Evolutionary conservation across 2,329 filamentous ascomycete species (phyloP).

Genomic region (Aureobasidium zeae): DNA sequence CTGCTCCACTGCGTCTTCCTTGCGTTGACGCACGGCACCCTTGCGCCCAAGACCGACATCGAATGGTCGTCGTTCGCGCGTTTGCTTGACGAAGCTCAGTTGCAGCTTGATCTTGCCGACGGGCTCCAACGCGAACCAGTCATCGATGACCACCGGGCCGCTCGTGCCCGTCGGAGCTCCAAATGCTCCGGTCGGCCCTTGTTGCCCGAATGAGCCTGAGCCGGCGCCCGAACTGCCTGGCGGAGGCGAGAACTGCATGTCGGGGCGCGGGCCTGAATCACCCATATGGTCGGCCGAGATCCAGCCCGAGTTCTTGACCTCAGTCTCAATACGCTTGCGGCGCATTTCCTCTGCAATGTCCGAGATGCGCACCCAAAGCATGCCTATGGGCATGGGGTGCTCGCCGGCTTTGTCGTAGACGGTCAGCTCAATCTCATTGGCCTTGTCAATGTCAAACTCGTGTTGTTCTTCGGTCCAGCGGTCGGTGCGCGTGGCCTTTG

Average conservation of each 20-base stretch:
- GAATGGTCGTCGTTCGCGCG: conserved; percentile 69
- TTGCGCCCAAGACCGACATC: conserved; percentile 89
- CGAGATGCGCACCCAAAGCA: conserved; percentile 93
- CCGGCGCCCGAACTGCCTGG: conserved; percentile 32
- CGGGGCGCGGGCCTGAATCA: conserved; percentile 42
- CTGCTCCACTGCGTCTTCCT: conserved; percentile 97
- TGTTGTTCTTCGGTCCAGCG: conserved; percentile 88
- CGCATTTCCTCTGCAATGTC: conserved; percentile 97
- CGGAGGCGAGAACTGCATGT: conserved; percentile 44
- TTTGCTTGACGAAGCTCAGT: conserved; percentile 86
- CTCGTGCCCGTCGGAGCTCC: conserved; percentile 41
- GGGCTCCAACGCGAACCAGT: conserved; percentile 95
- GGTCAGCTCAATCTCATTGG: conserved; percentile 94
- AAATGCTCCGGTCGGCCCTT: conserved; percentile 25
- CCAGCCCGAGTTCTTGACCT: conserved; percentile 91
- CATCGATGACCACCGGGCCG: conserved; percentile 60
- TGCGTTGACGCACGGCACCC: conserved; percentile 91
- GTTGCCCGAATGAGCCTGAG: conserved; percentile 28
- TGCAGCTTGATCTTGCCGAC: conserved; percentile 86
- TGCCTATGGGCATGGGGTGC: conserved; percentile 81
- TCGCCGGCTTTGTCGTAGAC: conserved; percentile 93
- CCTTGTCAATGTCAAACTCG: conserved; percentile 91
- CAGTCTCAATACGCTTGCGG: conserved; percentile 91
- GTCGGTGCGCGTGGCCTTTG: conserved; percentile 74
- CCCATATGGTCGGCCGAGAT: conserved; percentile 95